Evolutionary conservation across 345 rosid genomes (phyloP), one percentile per base, ranked within the genome.

Genomic region (Eucalyptus decipiens): DNA sequence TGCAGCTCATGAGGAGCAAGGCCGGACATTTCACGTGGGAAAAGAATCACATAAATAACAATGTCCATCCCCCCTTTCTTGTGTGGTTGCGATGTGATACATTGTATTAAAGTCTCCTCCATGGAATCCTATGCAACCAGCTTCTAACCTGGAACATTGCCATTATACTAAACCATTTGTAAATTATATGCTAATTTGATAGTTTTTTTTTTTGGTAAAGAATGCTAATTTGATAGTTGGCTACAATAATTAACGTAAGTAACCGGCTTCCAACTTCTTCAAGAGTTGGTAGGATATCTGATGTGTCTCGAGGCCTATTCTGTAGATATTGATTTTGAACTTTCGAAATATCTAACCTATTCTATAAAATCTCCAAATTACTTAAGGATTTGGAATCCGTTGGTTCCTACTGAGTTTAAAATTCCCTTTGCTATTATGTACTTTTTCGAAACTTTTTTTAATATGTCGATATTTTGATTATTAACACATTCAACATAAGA

Each of bases 11-110:
- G 42, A 52, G 67, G 45, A 30, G 72, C 28, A 19, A 45, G 47
- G 48, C n/a, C 88, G 88, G 80, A 87, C 76, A 87, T 11, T 26
- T 87, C 88, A 87, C 88, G 88, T 28, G 88, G 50, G 48, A 87
- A 67, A 87, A 67, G 28, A 37, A 76, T 34, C 6, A 1, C 45
- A 76, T 76, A 76, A 37, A 76, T 76, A 76, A 76, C 28, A 19
- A 19, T 21, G 45, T 52, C 51, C 72, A 87, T 21, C 50, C 62
- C 69, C 49, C 45, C 83, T 21, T 37, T 37, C 45, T 40, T 40
- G 26, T 3, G 28, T 1, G 47, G 83, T 37, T 7, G 83, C 4
- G 83, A 21, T 21, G 83, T 12, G 26, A 76, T 21, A 1, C 47
- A 76, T 37, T 43, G 83, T 76, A 76, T 76, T 37, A 76, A 76